Conservation (phyloP, 495 filamentous ascomycete genomes). For the Aspergillus ostianus region DNA sequence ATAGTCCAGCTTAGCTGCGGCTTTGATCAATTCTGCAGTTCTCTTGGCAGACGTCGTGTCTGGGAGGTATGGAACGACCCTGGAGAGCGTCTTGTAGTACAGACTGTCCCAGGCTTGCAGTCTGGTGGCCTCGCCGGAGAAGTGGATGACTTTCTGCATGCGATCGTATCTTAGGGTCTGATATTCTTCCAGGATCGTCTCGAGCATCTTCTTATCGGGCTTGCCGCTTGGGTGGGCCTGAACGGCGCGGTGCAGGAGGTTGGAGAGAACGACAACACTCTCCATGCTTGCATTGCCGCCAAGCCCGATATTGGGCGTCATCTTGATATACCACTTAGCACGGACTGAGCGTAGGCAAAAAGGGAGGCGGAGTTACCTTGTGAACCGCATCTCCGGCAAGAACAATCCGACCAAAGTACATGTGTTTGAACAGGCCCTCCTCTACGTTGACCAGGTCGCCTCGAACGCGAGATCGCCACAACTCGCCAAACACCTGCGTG, state of each 20-base stretch:
- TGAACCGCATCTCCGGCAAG: conserved; percentile 29
- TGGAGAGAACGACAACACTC: conserved; percentile 35
- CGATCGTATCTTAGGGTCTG: background rate
- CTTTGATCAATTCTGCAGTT: background rate
- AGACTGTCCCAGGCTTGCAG: background rate
- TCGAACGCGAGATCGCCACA: conserved; percentile 19
- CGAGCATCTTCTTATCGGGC: background rate
- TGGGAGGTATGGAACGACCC: background rate
- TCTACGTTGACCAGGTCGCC: conserved; percentile 22
- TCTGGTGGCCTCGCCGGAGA: background rate
- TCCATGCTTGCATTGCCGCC: conserved; percentile 36
- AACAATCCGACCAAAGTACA: conserved; percentile 24
- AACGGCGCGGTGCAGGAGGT: conserved; percentile 9
- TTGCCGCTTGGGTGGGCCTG: background rate
- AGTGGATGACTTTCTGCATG: background rate
- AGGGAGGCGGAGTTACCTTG: conserved; percentile 8
- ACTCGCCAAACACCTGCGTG: conserved; percentile 29
- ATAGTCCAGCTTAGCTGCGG: background rate
- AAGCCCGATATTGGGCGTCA: conserved; percentile 22
- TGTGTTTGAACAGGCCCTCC: conserved; percentile 26
- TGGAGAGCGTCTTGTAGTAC: background rate
- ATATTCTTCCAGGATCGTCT: background rate
- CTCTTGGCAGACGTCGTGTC: background rate
- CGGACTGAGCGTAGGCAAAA: too few species aligned
- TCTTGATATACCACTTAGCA: background rate